Evolutionary conservation across 192 early-diverging fungal species (phyloP).

Genomic region (Podila minutissima): DNA sequence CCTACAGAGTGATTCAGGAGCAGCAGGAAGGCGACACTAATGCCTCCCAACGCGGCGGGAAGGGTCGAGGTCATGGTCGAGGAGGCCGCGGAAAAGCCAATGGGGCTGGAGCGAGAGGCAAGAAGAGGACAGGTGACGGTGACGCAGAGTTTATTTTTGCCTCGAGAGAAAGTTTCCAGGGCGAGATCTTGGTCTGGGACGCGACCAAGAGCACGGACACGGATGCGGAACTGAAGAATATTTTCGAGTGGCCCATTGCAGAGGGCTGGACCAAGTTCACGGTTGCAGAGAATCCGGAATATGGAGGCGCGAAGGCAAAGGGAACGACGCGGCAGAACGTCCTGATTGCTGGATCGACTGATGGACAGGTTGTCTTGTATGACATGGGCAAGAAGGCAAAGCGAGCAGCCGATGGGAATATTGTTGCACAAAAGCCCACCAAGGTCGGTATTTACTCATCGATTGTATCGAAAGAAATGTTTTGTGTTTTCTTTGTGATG

Average conservation of each 20-base stretch:
- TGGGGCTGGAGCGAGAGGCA: neutral
- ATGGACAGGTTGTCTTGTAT: constrained; percentile 30
- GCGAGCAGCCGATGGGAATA: constrained; percentile 24
- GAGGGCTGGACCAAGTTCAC: constrained; percentile 48
- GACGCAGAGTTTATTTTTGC: constrained; percentile 39
- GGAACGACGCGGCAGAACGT: constrained; percentile 15
- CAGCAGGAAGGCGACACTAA: constrained; percentile 4
- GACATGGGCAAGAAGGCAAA: constrained; percentile 17
- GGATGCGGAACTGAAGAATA: constrained; percentile 48
- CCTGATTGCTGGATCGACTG: constrained; percentile 32
- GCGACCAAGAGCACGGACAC: constrained; percentile 47
- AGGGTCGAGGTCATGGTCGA: neutral
- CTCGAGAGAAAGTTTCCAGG: constrained; percentile 55
- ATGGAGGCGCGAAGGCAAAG: neutral
- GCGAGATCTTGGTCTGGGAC: constrained; percentile 60
- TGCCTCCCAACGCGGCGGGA: too few relatives aligned
- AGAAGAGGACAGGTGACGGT: neutral
- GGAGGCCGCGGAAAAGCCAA: neutral
- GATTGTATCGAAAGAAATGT: neutral
- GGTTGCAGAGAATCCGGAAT: constrained; percentile 27
- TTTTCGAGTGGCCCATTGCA: constrained; percentile 53
- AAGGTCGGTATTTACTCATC: constrained; percentile 7
- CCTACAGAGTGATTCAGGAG: constrained; percentile 17
- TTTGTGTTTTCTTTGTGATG: neutral
- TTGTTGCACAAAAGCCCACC: constrained; percentile 29